Evolutionary conservation across 805 yeast species (phyloP), one percentile per base, ranked within the genome.

Genomic region (Candida ficus): DNA sequence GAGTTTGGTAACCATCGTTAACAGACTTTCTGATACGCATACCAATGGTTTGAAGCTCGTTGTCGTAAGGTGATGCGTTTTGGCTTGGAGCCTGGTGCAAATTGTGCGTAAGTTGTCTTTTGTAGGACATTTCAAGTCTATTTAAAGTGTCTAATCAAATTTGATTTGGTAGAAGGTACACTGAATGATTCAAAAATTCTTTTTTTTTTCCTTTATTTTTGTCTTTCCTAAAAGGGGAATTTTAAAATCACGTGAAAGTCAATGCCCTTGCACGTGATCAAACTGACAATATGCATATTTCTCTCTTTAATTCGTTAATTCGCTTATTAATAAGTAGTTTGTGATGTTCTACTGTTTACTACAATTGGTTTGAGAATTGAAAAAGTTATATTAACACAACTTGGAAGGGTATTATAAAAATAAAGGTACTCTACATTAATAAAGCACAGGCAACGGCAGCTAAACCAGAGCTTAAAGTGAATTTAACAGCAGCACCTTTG

Each of bases 11-110:
- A 1, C 89, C 89, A 33, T 79, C 78, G 26, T 75, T 67, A 4
- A 83, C 76, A 3, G 83, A 69, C 49, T 80, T 79, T 53, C 91
- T 71, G 43, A 83, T 76, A 46, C 87, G 69, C 87, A 80, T 82
- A 0, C 88, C 89, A 6, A 82, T 54, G 1, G 80, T 71, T 30
- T 78, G 70, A 19, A 82, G 66, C 20, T 65, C 57, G 36, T 52
- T 50, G 45, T 61, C 65, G 43, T 59, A 33, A 59, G 67, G 12
- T 58, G 54, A 30, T 56, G 58, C n/a, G 62, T 63, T 53, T 25
- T 52, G 7, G 36, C 44, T 21, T 60, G 56, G 46, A 4, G 28
- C n/a, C n/a, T n/a, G n/a, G n/a, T n/a, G n/a, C n/a, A n/a, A n/a
- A n/a, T n/a, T 6, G 52, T 54, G 34, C 57, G 53, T 44, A 46